Evolutionary conservation across 2,329 filamentous ascomycete species (phyloP), one percentile per base, ranked within the genome.

Genomic region (Lecanicillium sp.): DNA sequence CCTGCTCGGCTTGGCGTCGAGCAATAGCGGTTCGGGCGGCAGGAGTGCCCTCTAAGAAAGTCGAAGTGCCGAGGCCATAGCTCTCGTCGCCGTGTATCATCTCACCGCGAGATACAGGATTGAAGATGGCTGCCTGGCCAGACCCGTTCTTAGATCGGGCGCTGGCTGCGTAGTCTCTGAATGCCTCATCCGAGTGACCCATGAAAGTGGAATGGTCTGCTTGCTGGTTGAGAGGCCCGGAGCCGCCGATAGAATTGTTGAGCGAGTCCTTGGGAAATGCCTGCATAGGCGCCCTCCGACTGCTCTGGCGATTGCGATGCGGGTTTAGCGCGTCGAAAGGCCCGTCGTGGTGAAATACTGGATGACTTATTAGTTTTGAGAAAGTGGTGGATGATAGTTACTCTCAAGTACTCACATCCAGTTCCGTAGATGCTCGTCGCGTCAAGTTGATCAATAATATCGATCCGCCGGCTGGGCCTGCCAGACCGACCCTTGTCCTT

Each of bases 301-400:
- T 83, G 58, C 84, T 87, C 61, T 87, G 86, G 50, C 87, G 83
- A 67, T 97, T 98, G 55, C 93, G 87, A 64, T 95, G 87, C 4
- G 93, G 90, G 65, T 95, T 95, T 64, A 93, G 87, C 17, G 93
- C 93, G 67, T 98, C 93, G 60, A 96, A 98, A 4, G 93, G 93
- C 1, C 93, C 93, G 60, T 97, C 93, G 62, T 98, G 93, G 60
- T 98, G 93, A 68, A 97, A 95, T 56, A 95, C 90, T 95, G 59
- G 32, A 8, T 36, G 46, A 26, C n/a, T 40, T 15, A 37, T 48
- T n/a, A 51, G 35, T 36, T 44, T 54, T 42, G 55, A 52, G 21
- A 50, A 26, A 19, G n/a, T 38, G 7, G 9, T 24, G 5, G 26
- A 19, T 19, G 6, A 8, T 10, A 30, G 37, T 10, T 4, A 23